Conservation (phyloP, 805 yeast species). For the Debaryomyces maramus region DNA sequence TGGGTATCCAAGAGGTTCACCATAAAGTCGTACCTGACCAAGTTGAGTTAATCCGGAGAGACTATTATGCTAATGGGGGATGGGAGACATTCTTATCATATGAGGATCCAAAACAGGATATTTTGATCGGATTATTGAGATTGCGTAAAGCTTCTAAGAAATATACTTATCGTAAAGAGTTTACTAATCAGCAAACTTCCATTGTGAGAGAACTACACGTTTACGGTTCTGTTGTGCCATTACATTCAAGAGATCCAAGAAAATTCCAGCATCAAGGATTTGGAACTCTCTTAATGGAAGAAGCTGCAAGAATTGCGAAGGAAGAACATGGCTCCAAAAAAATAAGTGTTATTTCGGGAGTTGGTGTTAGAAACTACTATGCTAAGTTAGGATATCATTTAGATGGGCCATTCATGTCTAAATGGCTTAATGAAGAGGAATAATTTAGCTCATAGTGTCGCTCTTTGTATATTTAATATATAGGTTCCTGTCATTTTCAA, state of each 20-base stretch:
- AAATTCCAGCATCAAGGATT: constrained; percentile 99
- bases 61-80: constrained; percentile 95
- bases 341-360: constrained; percentile 94
- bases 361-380: constrained; percentile 95
- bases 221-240: constrained; percentile 95
- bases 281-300: constrained; percentile 96
- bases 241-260: constrained; percentile 94
- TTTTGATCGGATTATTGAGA: constrained; percentile 85
- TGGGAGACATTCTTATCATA: constrained; percentile 97
- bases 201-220: constrained; percentile 97
- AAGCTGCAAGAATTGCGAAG: constrained; percentile 91
- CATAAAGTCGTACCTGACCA: constrained; percentile 96
- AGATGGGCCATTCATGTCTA: constrained; percentile 99
- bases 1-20: constrained; percentile 97
- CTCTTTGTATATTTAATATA: too few species aligned
- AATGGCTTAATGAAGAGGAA: constrained; percentile 10
- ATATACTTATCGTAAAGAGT: constrained; percentile 87
- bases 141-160: constrained; percentile 86
- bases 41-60: constrained; percentile 92
- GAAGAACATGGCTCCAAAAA: constrained; percentile 94
- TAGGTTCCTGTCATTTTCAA: too few species aligned
- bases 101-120: constrained; percentile 97
- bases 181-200: constrained; percentile 79
- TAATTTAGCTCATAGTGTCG: background rate
- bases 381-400: constrained; percentile 86